Base-by-base conservation (phyloP, 176 grass and related monocot species). In the Zoysia japonica region DNA sequence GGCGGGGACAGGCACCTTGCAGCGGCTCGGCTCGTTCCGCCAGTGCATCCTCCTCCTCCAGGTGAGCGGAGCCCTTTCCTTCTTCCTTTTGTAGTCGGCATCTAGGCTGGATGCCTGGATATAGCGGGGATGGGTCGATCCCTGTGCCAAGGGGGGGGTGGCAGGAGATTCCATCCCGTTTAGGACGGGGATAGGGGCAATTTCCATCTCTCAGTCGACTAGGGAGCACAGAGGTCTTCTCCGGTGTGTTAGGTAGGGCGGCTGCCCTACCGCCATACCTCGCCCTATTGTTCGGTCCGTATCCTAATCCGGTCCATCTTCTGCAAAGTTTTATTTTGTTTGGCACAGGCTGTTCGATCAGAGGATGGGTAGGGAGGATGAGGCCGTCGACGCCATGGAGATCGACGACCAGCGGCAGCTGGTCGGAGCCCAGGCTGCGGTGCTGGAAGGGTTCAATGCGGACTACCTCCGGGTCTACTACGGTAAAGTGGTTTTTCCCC, bases 401-500 rank as follows among this genome's bases (percentile, higher is more conserved):
- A 87, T 94, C 14, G 88, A 91, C 61, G 73, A 11, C 8, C 43
- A 62, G 55, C 51, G 4, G 16, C 87, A 43, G 60, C 40, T 75
- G 50, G 4, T 79, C 72, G 65, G 67, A n/a, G 71, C 13, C 47
- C 4, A 16, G 15, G 47, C 55, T 40, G 87, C 48, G 2, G 48
- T 86, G 28, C 90, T 72, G 9, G 68, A 75, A 38, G 86, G 78
- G 11, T 90, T 92, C 83, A 88, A 80, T 28, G 17, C 80, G 9
- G 90, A 98, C 12, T 89, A 95, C 86, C 96, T 98, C 72, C 78
- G 89, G 70, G 68, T 89, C 36, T 98, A 94, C 86, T 95, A 91
- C n/a, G 92, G 96, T 98, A 87, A 90, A 85, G 13, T 15, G 47
- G 42, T 53, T 51, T 15, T 49, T 61, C 46, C 50, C 17, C 61